Conservation (phyloP, 2,329 filamentous ascomycete species). For the Leptosphaerulina australis region DNA sequence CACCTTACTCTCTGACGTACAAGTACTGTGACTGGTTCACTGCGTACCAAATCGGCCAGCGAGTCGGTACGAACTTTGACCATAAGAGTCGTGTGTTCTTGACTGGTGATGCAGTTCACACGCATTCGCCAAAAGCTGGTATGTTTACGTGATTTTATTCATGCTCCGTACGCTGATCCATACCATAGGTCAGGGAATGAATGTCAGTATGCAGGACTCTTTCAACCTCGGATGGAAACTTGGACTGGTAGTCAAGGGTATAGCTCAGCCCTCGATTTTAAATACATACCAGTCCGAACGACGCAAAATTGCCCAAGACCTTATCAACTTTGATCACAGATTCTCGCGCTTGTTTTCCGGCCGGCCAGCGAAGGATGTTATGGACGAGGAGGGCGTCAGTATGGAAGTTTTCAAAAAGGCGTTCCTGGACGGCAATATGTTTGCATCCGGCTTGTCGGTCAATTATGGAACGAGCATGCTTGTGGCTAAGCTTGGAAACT, state of each 20-base stretch:
- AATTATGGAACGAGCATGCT: slow-evolving; percentile 64
- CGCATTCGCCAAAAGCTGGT: slow-evolving; percentile 66
- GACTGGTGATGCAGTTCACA: slow-evolving; percentile 69
- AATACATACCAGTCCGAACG: slow-evolving; percentile 62
- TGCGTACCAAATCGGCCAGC: slow-evolving; percentile 71
- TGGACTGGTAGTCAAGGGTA: slow-evolving; percentile 55
- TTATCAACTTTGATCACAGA: slow-evolving; percentile 63
- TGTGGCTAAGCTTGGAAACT: slow-evolving; percentile 58
- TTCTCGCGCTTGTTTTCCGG: slow-evolving; percentile 57
- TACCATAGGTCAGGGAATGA: slow-evolving; percentile 60
- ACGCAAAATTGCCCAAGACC: slow-evolving; percentile 65
- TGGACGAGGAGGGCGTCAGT: slow-evolving; percentile 65
- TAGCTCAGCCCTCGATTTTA: slow-evolving; percentile 51
- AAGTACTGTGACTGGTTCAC: slow-evolving; percentile 71
- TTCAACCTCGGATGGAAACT: slow-evolving; percentile 66
- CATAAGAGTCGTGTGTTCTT: slow-evolving; percentile 67
- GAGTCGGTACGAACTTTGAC: slow-evolving; percentile 65
- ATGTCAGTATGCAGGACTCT: slow-evolving; percentile 71
- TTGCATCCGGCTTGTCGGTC: slow-evolving; percentile 63
- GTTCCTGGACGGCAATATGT: slow-evolving; percentile 64
- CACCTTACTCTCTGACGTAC: slow-evolving; percentile 70
- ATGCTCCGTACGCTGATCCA: neutral
- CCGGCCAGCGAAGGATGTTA: slow-evolving; percentile 61
- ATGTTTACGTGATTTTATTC: slow-evolving; percentile 47
- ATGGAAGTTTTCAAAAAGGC: slow-evolving; percentile 68